Evolutionary conservation across 73 alveolate genomes (phyloP), one percentile per base, ranked within the genome.

Genomic region (Uronychia setigera): DNA sequence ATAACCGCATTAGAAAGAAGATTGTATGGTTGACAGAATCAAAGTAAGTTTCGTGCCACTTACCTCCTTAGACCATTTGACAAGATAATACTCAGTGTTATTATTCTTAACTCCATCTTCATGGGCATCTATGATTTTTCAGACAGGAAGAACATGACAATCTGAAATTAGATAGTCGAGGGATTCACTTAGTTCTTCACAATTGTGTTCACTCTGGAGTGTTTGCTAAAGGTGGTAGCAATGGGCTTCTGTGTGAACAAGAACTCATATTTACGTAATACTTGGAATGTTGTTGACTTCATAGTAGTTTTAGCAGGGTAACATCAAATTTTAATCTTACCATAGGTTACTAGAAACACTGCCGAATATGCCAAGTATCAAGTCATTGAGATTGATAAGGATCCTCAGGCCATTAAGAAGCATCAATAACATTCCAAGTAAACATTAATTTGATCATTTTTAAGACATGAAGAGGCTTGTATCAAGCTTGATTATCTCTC

Each of bases 331-430:
- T 78, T 60, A 26, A 26, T 33, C 74, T 83, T 5, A 32, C 26
- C 91, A 58, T 93, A 14, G 84, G 95, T 9, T 87, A 79, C 84
- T 32, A 87, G 78, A 59, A 59, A 82, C 59, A 75, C 91, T 33
- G 58, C 94, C 26, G 84, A 86, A 14, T 46, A 31, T 35, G 28
- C 91, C 91, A 5, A 79, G 78, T 35, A 77, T 86, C 59, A 60
- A 84, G 74, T 76, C 89, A 0, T 78, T 93, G 34, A 76, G 98
- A 85, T 81, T 94, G 29, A 80, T 91, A 25, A 80, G 98, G 35
- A 80, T 94, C 75, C 77, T 94, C 79, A 80, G 98, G 76, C 98
- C 98, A 25, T 84, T 94, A n/a, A 82, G 98, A 32, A 90, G 97
- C 1, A 93, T 94, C n/a, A 93, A 94, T 59, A 59, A 90, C 32